Base-by-base conservation (phyloP, 31 red algal species). In the Odonthalia washingtoniensis region DNA sequence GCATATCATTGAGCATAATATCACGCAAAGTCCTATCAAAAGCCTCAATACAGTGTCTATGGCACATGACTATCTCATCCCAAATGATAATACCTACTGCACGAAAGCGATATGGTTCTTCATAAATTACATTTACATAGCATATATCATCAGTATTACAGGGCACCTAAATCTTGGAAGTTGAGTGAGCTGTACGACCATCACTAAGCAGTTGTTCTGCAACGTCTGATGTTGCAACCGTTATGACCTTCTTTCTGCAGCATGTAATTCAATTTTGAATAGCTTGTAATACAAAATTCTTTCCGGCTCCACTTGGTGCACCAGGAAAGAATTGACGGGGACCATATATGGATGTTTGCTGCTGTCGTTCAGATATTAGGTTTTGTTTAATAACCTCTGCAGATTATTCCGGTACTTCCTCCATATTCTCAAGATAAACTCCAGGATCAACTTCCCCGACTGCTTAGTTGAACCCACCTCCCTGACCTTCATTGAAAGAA, bases 181-280 rank as follows among this genome's bases (percentile, higher is more conserved):
- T 57, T 52, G 1, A 85, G 65, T 85, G 81, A 5, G 65, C 81
- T 72, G 65, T 85, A 4, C 67, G 0, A 16, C 78, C 78, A 35
- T 49, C 4, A 68, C 39, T 4, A 0, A 82, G 17, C 14, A 66
- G 46, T 4, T 67, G 46, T 82, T 0, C 1, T 3, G 46, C 60
- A 3, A 82, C 31, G 5, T 6, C 60, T 0, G 78, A n/a, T 21
- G 78, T 44, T 44, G 42, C 42, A 4, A 44, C 42, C 42, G 42
- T 44, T 44, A 44, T 44, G n/a, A n/a, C n/a, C n/a, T n/a, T n/a
- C n/a, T 44, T 44, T 44, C 42, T 44, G 42, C 42, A n/a, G n/a
- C n/a, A n/a, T n/a, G n/a, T 44, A 44, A 44, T n/a, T n/a, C n/a
- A n/a, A n/a, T n/a, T n/a, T n/a, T 68, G 60, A 27, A 63, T 82